phyloP scores from a whole-genome alignment of 495 filamentous ascomycete species.

The Tuber umbilicatum region DNA sequence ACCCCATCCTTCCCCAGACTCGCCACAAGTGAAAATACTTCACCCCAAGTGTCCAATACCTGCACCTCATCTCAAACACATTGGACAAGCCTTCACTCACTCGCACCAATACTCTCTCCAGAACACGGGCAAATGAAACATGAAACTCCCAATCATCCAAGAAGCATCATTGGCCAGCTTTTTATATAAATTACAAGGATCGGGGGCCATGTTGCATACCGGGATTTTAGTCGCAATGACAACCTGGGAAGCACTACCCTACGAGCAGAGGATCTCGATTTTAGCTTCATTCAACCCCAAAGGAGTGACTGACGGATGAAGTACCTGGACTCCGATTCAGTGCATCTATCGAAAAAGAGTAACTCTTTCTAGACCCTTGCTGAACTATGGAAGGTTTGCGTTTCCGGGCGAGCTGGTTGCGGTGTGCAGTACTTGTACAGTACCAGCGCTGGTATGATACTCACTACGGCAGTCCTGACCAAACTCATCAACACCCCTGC shows the following conservation, averaged over 20 bases:
- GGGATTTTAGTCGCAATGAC: background rate
- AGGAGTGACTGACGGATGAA: background rate
- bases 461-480: too few relatives aligned
- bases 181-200: background rate
- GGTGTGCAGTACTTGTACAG: too few relatives aligned
- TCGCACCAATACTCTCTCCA: background rate
- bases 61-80: background rate
- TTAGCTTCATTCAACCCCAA: background rate
- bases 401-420: background rate
- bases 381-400: background rate
- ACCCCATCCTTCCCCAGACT: background rate
- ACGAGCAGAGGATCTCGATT: background rate
- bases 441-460: too few relatives aligned
- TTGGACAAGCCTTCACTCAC: background rate
- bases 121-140: background rate
- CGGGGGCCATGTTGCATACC: background rate
- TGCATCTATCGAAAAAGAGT: background rate
- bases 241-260: background rate
- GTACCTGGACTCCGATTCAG: background rate
- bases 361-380: background rate
- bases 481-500: background rate
- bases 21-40: background rate
- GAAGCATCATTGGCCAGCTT: background rate
- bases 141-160: background rate
- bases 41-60: background rate